Base-by-base conservation (phyloP, 2,329 filamentous ascomycete species). In the Sporothrix inflata region DNA sequence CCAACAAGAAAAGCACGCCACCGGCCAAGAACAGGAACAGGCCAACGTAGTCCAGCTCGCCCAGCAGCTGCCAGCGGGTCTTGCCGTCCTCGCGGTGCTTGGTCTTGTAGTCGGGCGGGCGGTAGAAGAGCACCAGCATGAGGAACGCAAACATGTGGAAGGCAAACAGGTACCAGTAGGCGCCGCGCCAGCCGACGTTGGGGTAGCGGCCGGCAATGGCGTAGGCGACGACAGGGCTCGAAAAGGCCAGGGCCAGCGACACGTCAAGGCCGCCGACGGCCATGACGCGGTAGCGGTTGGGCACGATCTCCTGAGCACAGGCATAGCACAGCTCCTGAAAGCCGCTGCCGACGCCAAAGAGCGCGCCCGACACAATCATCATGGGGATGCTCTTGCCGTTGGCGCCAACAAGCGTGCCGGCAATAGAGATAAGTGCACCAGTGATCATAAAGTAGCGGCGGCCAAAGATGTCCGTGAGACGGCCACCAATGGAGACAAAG, bases 11-110 rank as follows among this genome's bases (percentile, higher is more conserved):
- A 2, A 80, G 72, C 0, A 75, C 76, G 30, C 76, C 75, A 40
- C 76, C 78, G 8, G 76, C 71, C 0, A 76, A 72, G 70, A 80
- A 79, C 34, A 79, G 75, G 3, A 78, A 70, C 6, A 78, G 67
- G 14, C 78, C 78, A 24, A 78, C 74, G 57, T 75, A 78, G 71
- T 78, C 77, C 14, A 78, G 75, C 73, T 94, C 53, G 53, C 70
- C 72, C 38, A 78, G 72, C 19, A 78, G 73, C 74, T 76, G 75
- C 73, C 74, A 72, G 49, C 75, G 75, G 2, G 77, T 76, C 75
- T 78, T 77, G 42, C 76, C 76, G 14, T 78, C 76, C 3, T 24
- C 67, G n/a, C 76, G 74, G 45, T 79, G 79, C 76, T 81, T 82
- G 66, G 79, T 79, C 49, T 76, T 76, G 74, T 80, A 81, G 12